phyloP scores from a whole-genome alignment of 176 grass and related monocot genomes.

The Bolboschoenus planiculmis region DNA sequence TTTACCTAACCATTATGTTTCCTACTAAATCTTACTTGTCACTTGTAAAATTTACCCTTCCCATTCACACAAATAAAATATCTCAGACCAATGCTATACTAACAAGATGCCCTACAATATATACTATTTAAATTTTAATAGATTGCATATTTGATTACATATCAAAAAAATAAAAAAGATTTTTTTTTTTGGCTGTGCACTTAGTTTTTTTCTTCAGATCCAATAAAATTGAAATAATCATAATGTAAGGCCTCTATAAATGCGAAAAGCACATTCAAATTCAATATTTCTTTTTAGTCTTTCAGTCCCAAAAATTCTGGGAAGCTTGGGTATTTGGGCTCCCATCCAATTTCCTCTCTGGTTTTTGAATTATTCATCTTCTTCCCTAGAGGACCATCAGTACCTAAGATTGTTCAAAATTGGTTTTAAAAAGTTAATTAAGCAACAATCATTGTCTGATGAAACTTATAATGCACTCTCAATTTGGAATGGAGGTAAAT shows the following conservation, averaged over 20 bases:
- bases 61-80: not conserved
- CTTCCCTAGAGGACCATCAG: conserved; percentile 68
- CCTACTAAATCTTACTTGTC: not conserved
- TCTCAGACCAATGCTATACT: not conserved
- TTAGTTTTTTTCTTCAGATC: not conserved
- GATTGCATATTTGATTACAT: not conserved
- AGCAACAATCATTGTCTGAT: not conserved
- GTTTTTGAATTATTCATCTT: conserved; percentile 81
- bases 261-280: not conserved
- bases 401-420: conserved; percentile 29
- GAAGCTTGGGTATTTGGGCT: conserved; percentile 59
- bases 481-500: not conserved
- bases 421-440: not conserved
- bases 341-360: conserved; percentile 64
- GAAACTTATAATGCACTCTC: not conserved
- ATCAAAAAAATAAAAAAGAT: not conserved
- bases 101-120: no score
- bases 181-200: no score
- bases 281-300: conserved; percentile 9
- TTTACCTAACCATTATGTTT: not conserved
- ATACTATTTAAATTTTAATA: not conserved
- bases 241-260: not conserved
- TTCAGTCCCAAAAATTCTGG: conserved; percentile 48
- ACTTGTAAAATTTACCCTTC: not conserved
- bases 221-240: not conserved